Base-by-base conservation (phyloP, 805 yeast species). In the Lipomyces japonicus region DNA sequence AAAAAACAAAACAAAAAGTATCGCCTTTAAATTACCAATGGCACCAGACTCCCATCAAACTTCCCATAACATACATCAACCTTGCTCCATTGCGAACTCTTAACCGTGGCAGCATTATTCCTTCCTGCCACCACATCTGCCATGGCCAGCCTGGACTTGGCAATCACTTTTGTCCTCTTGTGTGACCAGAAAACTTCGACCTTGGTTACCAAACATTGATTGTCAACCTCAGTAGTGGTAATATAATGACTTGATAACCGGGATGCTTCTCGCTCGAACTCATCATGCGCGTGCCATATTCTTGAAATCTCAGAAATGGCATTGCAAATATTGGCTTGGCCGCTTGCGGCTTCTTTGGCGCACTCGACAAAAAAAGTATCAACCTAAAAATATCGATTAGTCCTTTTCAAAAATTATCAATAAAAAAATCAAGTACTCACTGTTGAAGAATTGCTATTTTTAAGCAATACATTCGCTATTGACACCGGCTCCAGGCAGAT, bases 201-300 rank as follows among this genome's bases (percentile, higher is more conserved):
- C 14, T 34, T 19, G 10, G 48, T 16, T 4, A 22, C 14, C 3
- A 51, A 40, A 2, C 43, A 18, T 4, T 28, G 25, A 24, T 32
- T 23, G 10, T 36, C 37, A 3, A 36, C 3, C n/a, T 19, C 7
- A 26, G 40, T 34, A 25, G 35, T 21, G 10, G 54, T 49, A 21
- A 48, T 31, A 36, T 49, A 46, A 6, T 46, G 53, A 39, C 46
- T 39, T 19, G 19, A 10, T 9, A 53, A 32, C 43, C 46, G 44
- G 10, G 28, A 22, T 18, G 45, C 23, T 31, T 45, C 48, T 21
- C 34, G 35, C 22, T 23, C n/a, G 26, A 51, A 14, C 22, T 42
- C 24, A 4, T 23, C 14, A 26, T 21, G 24, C 19, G 34, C 34
- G 21, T 14, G 26, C 30, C 44, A 48, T 4, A 40, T 21, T 4